Conservation (phyloP, 192 early-diverging fungal genomes). For the Podila verticillata region DNA sequence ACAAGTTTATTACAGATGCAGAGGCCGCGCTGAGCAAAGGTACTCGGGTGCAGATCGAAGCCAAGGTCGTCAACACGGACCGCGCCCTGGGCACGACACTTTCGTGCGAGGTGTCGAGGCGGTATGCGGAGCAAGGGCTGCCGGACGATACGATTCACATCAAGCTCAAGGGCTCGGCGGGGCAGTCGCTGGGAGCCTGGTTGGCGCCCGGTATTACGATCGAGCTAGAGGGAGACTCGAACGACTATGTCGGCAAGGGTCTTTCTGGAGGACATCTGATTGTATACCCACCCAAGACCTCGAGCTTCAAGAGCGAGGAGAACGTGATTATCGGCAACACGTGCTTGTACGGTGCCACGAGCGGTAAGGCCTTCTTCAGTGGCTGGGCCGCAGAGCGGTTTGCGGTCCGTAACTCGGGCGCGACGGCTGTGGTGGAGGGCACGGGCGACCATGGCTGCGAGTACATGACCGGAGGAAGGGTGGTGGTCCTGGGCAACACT, state of each 20-base stretch:
- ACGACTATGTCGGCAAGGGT: constrained; percentile 99
- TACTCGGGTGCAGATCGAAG: constrained; percentile 64
- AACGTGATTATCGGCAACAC: constrained; percentile 98
- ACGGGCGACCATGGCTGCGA: constrained; percentile 99
- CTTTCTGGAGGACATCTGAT: constrained; percentile 92
- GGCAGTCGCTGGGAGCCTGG: constrained; percentile 97
- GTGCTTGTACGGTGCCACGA: constrained; percentile 96
- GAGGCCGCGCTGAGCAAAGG: constrained; percentile 72
- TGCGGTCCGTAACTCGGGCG: constrained; percentile 97
- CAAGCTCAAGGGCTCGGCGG: constrained; percentile 89
- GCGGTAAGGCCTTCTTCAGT: constrained; percentile 89
- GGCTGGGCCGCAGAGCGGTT: constrained; percentile 98
- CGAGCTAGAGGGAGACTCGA: constrained; percentile 96
- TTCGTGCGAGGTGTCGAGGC: constrained; percentile 86
- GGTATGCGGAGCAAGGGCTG: constrained; percentile 82
- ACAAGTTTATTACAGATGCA: constrained; percentile 86
- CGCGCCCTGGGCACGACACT: constrained; percentile 95
- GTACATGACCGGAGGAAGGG: constrained; percentile 99
- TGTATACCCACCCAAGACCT: constrained; percentile 88
- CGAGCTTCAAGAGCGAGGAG: constrained; percentile 80
- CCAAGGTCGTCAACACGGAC: constrained; percentile 91
- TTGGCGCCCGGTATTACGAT: constrained; percentile 88
- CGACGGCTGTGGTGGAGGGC: constrained; percentile 94
- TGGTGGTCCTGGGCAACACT: constrained; percentile 86
- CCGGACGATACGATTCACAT: constrained; percentile 89